Evolutionary conservation across 2,329 filamentous ascomycete species (phyloP), one percentile per base, ranked within the genome.

Genomic region (Ciborinia camelliae): DNA sequence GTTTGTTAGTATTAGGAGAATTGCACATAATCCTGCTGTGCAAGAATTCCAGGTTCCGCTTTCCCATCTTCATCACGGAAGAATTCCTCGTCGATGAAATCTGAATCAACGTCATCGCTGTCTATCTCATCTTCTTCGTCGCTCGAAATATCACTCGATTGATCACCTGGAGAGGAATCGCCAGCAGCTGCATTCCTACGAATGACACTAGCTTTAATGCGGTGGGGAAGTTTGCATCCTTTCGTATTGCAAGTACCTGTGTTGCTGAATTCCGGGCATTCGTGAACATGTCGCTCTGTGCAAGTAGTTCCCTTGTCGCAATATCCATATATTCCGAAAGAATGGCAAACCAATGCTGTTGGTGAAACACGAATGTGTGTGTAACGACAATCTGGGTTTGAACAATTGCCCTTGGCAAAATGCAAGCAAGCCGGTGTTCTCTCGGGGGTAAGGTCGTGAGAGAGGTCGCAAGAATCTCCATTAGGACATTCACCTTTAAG

Each of bases 191-290:
- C 81, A 76, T 84, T 85, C 76, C 85, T 83, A 76, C 91, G 90
- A 73, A 89, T 83, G 75, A 88, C 81, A 81, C 90, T 92, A 75
- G 92, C 92, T 78, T 91, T 88, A 79, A 95, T 91, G 75, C 94
- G 86, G 79, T 99, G 95, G 66, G 87, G 90, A 63, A 97, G 84
- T 75, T 89, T 90, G 81, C 94, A 98, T 70, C 88, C 87, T 77
- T 88, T 87, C 76, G 85, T 87, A 76, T 87, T 87, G 85, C 95
- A 99, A 68, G 82, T 81, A 73, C 94, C 94, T 67, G 86, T 91
- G 79, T 97, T 96, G 83, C 91, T 91, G 81, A 96, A 97, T 76
- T 96, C 90, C 68, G 95, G 94, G 77, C 95, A 98, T 77, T 98
- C 94, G 78, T 90, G 89, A 65, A 94, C 89, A 80, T 99, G 95